Percentiles rank a stretch among this genome's conserved stretches.
phyloP scores from a whole-genome alignment of 2,329 filamentous ascomycete species.

The Botrytis medusae region DNA sequence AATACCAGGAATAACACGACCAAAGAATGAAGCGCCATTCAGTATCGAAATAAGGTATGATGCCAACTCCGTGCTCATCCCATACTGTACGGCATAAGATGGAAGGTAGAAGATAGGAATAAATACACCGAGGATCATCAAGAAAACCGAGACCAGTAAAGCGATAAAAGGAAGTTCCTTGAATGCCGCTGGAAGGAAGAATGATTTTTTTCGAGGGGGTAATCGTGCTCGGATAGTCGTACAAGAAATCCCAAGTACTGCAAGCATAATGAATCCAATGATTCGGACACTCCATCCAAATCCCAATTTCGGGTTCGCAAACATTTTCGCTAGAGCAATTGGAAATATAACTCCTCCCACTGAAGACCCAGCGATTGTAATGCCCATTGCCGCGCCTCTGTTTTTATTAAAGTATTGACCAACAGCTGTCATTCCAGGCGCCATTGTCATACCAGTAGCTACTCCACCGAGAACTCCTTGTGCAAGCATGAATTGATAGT shows the following conservation, averaged over 20 bases:
- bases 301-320: slow-evolving; percentile 26
- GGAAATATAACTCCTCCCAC: slow-evolving; percentile 22
- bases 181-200: slow-evolving; percentile 19
- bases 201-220: slow-evolving; percentile 16
- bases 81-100: slow-evolving; percentile 45
- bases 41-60: slow-evolving; percentile 53
- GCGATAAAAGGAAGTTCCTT: slow-evolving; percentile 14
- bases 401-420: slow-evolving; percentile 54
- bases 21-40: slow-evolving; percentile 33
- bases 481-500: slow-evolving; percentile 42
- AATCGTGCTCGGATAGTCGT: slow-evolving; percentile 10
- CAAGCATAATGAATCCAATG: slow-evolving; percentile 45
- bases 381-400: slow-evolving; percentile 49
- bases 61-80: slow-evolving; percentile 48
- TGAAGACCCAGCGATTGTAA: slow-evolving; percentile 39
- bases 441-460: slow-evolving; percentile 43
- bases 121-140: slow-evolving; percentile 51
- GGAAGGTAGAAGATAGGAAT: slow-evolving; percentile 49
- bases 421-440: slow-evolving; percentile 33
- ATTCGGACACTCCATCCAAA: slow-evolving; percentile 40
- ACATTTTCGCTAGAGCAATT: slow-evolving; percentile 17
- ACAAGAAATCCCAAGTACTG: slow-evolving; percentile 18
- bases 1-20: slow-evolving; percentile 20
- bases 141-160: slow-evolving; percentile 14
- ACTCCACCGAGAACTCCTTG: slow-evolving; percentile 40